Base-by-base conservation (phyloP, 768 basidiomycete genomes). In the Pleurotus djamor region DNA sequence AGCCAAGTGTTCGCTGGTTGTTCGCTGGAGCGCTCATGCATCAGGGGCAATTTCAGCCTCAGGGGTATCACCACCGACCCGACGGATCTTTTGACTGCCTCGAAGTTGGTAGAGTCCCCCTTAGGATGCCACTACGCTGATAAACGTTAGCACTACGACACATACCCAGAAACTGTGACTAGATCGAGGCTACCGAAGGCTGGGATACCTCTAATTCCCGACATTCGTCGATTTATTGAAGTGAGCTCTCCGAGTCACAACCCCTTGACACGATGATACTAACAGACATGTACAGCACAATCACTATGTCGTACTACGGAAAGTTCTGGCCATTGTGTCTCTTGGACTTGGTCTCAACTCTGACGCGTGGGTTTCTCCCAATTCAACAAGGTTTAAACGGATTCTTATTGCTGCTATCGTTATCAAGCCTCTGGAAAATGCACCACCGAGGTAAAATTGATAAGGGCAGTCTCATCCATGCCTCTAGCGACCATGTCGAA, bases 281-380 rank as follows among this genome's bases (percentile, higher is more conserved):
- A n/a, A 50, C 48, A n/a, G n/a, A 36, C 10, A 41, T 14, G 12
- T 16, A 33, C 36, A 63, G 62, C 60, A 63, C 47, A 63, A 63
- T 32, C 62, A 63, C 62, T 63, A 55, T 60, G 56, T 63, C 47
- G 52, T 63, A 38, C 45, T 63, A 21, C 62, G 62, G 7, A 57
- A 60, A 47, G 57, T 63, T n/a, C 62, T 63, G 28, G 59, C 54
- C 14, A 54, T 63, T 32, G 44, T 63, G 48, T 63, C 62, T 21
- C 60, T 60, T 9, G 62, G 62, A 17, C 44, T 63, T 35, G 62
- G 62, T 3, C 57, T 63, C 32, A 47, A 48, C 36, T 34, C 48
- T 36, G 62, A 63, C 47, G 32, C 51, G 62, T 63, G 50, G 35
- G 60, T n/a, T n/a, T n/a, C n/a, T n/a, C n/a, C n/a, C n/a, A n/a